Conservation (phyloP, 2,329 filamentous ascomycete species). For the Stromatinia cepivora region DNA sequence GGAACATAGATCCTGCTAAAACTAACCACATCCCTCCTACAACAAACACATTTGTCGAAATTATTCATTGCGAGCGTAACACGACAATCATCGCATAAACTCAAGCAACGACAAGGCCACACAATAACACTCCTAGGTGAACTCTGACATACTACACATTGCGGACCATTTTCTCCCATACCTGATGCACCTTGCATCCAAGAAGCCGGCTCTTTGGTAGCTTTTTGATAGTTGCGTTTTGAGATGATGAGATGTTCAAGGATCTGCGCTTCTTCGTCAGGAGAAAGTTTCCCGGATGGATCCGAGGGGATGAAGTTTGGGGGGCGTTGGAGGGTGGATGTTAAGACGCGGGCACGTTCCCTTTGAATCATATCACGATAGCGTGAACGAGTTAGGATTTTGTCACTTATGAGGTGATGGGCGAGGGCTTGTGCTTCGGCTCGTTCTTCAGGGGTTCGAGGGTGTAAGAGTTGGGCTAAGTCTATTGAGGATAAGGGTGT, state of each 20-base stretch:
- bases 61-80: slow-evolving; percentile 96
- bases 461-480: slow-evolving; percentile 79
- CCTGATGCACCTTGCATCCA: slow-evolving; percentile 74
- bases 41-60: slow-evolving; percentile 95
- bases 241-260: slow-evolving; percentile 60
- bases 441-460: slow-evolving; percentile 72
- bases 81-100: slow-evolving; percentile 91
- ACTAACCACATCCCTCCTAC: slow-evolving; percentile 80
- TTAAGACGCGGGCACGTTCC: slow-evolving; percentile 69
- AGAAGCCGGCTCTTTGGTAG: slow-evolving; percentile 40
- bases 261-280: slow-evolving; percentile 60
- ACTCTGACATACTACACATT: slow-evolving; percentile 91
- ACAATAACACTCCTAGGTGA: slow-evolving; percentile 85
- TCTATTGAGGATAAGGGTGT: slow-evolving; percentile 64
- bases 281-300: slow-evolving; percentile 48
- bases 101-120: slow-evolving; percentile 94
- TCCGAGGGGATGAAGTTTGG: slow-evolving; percentile 37
- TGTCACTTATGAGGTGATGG: slow-evolving; percentile 70
- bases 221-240: slow-evolving; percentile 31
- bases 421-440: slow-evolving; percentile 80
- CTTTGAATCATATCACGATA: slow-evolving; percentile 68
- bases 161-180: slow-evolving; percentile 72
- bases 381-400: slow-evolving; percentile 77
- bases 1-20: slow-evolving; percentile 93
- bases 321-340: slow-evolving; percentile 47